These are phyloP conservation scores for Zymoseptoria tritici DNA, from an alignment of 2,329 filamentous ascomycete species.

Conservation along the genomic window DNA sequence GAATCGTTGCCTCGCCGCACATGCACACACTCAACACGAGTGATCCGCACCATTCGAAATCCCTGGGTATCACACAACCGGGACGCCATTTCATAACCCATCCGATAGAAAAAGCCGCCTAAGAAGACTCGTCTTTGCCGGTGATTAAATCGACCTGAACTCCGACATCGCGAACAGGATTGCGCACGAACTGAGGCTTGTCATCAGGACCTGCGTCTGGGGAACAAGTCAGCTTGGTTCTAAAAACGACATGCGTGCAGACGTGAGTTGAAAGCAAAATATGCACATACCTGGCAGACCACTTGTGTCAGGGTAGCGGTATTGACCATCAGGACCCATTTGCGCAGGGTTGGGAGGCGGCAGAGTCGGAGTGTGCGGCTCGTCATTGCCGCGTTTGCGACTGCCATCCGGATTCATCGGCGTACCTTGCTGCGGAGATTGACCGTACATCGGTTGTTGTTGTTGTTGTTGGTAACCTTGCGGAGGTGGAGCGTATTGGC, in stretches of 20 bases:
- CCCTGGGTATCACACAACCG: conserved; percentile 11
- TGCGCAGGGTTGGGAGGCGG: conserved; percentile 42
- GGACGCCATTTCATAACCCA: conserved; percentile 1
- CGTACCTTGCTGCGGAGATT: conserved; percentile 18
- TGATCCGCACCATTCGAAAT: neutral
- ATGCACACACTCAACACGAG: neutral
- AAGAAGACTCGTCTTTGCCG: conserved; percentile 21
- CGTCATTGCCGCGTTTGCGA: conserved; percentile 41
- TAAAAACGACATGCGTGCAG: conserved; percentile 31
- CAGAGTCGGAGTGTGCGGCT: conserved; percentile 45
- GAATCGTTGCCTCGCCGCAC: neutral
- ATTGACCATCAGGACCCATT: conserved; percentile 28
- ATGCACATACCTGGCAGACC: conserved; percentile 39
- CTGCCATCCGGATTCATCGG: conserved; percentile 21
- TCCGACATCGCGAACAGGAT: conserved; percentile 19
- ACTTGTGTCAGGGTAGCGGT: conserved; percentile 38
- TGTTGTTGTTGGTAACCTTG: conserved; percentile 35
- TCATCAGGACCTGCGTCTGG: conserved; percentile 12
- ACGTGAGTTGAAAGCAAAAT: conserved; percentile 31
- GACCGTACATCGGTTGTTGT: conserved; percentile 39
- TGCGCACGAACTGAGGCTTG: neutral
- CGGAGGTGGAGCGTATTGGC: conserved; percentile 32
- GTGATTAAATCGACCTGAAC: conserved; percentile 25
- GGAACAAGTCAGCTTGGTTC: conserved; percentile 22
- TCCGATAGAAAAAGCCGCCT: conserved; percentile 1